phyloP scores from a whole-genome alignment of 345 rosid species.

The Heritiera littoralis region DNA sequence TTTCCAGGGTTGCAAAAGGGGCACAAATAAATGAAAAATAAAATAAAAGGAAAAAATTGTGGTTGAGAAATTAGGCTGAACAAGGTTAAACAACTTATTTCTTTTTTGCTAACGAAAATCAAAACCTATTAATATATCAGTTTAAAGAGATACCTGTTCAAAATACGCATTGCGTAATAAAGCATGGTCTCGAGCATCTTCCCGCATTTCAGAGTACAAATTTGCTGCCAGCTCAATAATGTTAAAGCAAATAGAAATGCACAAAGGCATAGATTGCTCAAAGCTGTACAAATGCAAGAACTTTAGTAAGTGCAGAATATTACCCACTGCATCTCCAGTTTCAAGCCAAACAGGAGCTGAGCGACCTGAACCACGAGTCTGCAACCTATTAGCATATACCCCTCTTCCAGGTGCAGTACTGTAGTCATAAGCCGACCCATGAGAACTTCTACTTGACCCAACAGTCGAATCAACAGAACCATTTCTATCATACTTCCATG shows the following conservation, averaged over 20 bases:
- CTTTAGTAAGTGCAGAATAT: constrained; percentile 37
- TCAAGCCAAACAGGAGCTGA: constrained; percentile 93
- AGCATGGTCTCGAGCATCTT: constrained; percentile 92
- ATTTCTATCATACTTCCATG: constrained; percentile 84
- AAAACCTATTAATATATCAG: background rate
- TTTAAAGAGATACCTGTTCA: constrained; percentile 64
- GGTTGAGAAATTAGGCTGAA: background rate
- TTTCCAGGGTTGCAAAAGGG: background rate
- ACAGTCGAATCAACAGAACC: constrained; percentile 68
- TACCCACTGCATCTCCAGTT: constrained; percentile 99
- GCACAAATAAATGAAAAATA: background rate
- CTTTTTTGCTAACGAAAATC: background rate
- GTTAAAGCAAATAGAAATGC: constrained; percentile 42
- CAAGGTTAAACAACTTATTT: background rate
- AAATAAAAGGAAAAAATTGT: background rate
- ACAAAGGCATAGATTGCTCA: constrained; percentile 11
- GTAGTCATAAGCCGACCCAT: constrained; percentile 54
- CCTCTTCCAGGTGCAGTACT: constrained; percentile 65
- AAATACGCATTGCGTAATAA: constrained; percentile 87
- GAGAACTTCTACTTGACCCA: constrained; percentile 84
- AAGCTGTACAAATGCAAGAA: constrained; percentile 30
- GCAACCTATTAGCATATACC: constrained; percentile 61
- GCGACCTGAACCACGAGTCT: constrained; percentile 62
- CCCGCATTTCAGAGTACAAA: constrained; percentile 81
- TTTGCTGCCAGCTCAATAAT: constrained; percentile 70